Evolutionary conservation across 371 early-diverging fungal species (phyloP).

Genomic region (Circinella minor): DNA sequence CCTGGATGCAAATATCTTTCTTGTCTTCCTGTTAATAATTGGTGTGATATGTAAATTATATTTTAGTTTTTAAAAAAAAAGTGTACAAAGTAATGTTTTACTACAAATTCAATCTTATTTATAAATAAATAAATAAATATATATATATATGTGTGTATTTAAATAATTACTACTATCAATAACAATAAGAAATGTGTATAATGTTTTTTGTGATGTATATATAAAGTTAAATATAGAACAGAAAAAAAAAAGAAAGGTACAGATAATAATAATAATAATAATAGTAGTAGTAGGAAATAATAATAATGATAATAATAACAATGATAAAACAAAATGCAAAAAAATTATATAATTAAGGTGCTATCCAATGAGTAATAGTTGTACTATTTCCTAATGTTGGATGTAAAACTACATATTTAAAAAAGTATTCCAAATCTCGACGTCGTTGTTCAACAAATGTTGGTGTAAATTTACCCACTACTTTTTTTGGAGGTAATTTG

Average conservation of each 20-base stretch:
- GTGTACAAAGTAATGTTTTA: not conserved
- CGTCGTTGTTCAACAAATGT: slow-evolving; percentile 59
- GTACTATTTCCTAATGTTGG: slow-evolving; percentile 53
- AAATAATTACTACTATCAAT: too few relatives aligned
- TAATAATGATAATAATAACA: too few relatives aligned
- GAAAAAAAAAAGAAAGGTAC: too few relatives aligned
- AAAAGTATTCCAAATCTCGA: slow-evolving; percentile 62
- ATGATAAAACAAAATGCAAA: not conserved
- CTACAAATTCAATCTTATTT: too few relatives aligned
- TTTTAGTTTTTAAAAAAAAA: not conserved
- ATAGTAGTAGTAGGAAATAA: too few relatives aligned
- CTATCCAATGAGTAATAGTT: slow-evolving; percentile 51
- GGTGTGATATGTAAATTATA: slow-evolving; percentile 29
- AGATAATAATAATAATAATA: too few relatives aligned
- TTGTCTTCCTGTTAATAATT: slow-evolving; percentile 34
- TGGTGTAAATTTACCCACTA: slow-evolving; percentile 58
- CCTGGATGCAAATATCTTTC: slow-evolving; percentile 41
- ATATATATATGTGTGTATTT: too few relatives aligned
- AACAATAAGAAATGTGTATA: too few relatives aligned
- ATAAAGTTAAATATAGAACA: too few relatives aligned
- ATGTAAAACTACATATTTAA: slow-evolving; percentile 58
- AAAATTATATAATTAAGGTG: slow-evolving; percentile 28
- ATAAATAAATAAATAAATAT: not conserved
- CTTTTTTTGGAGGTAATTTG: slow-evolving; percentile 59
- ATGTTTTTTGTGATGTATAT: too few relatives aligned